These are phyloP conservation scores for Coccomyxa subellipsoidea DNA, from an alignment of 163 green algal genomes.

Conservation along the genomic window DNA sequence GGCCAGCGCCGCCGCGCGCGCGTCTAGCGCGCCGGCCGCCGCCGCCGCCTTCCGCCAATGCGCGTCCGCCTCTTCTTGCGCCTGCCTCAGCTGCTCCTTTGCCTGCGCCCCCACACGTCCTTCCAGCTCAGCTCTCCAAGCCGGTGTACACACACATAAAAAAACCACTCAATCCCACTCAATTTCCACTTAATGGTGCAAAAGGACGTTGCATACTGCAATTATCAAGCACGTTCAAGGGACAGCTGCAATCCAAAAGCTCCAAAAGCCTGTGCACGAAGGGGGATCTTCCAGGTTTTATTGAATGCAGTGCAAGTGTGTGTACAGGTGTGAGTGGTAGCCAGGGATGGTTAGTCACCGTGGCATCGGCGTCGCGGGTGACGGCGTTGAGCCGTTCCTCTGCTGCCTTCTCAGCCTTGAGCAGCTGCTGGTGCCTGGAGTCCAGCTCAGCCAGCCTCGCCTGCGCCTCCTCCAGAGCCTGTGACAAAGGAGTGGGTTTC, in stretches of 20 bases:
- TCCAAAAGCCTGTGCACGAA: no score
- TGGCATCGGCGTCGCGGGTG: not conserved
- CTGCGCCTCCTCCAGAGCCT: conserved; percentile 7
- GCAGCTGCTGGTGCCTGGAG: conserved; percentile 2
- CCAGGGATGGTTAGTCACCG: not conserved
- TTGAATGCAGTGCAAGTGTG: not conserved
- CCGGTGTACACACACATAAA: not conserved
- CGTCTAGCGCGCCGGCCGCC: conserved; percentile 19
- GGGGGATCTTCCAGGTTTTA: no score
- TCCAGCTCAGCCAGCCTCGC: conserved; percentile 10
- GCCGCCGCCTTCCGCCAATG: conserved; percentile 12
- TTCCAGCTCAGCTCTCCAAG: not conserved
- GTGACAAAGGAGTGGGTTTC: not conserved
- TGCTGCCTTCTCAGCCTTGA: conserved; percentile 9
- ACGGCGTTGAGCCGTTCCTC: conserved; percentile 4
- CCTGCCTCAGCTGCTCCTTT: conserved; percentile 17
- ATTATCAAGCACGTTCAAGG: no score
- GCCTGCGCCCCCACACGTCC: conserved; percentile 12
- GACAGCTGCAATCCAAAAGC: no score
- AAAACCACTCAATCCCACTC: no score
- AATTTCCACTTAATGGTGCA: no score
- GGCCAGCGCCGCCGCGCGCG: not conserved
- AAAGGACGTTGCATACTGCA: no score
- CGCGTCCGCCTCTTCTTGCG: conserved; percentile 25
- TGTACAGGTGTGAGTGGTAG: no score